Evolutionary conservation across 140 eudicot species (phyloP).

Genomic region (Bidens hawaiensis): DNA sequence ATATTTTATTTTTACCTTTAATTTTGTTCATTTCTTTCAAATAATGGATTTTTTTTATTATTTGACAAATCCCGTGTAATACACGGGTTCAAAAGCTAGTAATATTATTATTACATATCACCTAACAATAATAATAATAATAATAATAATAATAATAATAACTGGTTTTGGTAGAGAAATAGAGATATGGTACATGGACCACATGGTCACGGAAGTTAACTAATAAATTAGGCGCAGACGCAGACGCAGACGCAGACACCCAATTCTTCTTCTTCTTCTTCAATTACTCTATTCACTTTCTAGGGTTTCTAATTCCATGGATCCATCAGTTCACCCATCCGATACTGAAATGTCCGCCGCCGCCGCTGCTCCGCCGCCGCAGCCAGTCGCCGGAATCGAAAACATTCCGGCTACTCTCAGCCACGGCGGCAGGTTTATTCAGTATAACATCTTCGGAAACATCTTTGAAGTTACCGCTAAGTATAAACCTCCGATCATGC

Average conservation of each 20-base stretch:
- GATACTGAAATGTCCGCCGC: slow-evolving; percentile 86
- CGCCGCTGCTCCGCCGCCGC: slow-evolving; percentile 39
- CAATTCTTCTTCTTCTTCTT: not conserved
- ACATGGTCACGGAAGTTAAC: slow-evolving; percentile 20
- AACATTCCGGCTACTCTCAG: slow-evolving; percentile 74
- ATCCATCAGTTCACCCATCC: slow-evolving; percentile 51
- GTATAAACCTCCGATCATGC: slow-evolving; percentile 96
- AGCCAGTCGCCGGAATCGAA: slow-evolving; percentile 45
- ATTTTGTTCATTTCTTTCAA: too few relatives aligned
- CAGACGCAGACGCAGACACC: not conserved
- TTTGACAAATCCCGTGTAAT: too few relatives aligned
- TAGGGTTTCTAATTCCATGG: slow-evolving; percentile 45
- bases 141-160: too few relatives aligned
- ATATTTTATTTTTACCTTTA: too few relatives aligned
- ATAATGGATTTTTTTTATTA: too few relatives aligned
- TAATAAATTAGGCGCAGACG: slow-evolving; percentile 12
- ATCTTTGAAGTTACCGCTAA: slow-evolving; percentile 90
- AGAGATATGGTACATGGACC: not conserved
- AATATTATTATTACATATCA: too few relatives aligned
- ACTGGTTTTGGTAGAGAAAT: not conserved
- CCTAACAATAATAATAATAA: too few relatives aligned
- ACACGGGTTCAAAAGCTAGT: too few relatives aligned
- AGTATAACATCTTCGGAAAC: slow-evolving; percentile 90
- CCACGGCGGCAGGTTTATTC: slow-evolving; percentile 90
- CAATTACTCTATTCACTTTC: not conserved